Percentiles rank a stretch among this genome's conserved stretches.
Evolutionary conservation across 768 basidiomycete genomes (phyloP).

Genomic region (Melanogaster broomeanus): DNA sequence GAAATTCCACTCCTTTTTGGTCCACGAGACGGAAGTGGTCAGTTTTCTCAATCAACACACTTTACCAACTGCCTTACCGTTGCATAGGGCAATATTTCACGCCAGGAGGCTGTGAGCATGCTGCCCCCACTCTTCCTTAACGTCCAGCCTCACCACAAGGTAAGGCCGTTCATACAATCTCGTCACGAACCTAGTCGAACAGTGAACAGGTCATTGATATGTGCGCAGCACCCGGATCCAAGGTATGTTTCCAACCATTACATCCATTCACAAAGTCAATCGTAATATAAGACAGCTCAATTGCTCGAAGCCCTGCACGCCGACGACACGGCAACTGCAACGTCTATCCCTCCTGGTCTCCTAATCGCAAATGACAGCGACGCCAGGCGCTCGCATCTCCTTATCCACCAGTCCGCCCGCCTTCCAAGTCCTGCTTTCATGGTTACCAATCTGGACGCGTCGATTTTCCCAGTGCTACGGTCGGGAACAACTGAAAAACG

Average conservation of each 20-base stretch:
- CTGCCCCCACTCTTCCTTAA: conserved; percentile 95
- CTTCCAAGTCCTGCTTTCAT: conserved; percentile 89
- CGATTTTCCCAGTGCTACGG: conserved; percentile 73
- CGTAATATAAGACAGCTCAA: conserved; percentile 74
- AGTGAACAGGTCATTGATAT: conserved; percentile 79
- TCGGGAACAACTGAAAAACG: conserved; percentile 18
- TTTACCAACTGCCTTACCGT: background rate
- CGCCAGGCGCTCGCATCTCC: conserved; percentile 89
- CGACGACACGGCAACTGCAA: conserved; percentile 60
- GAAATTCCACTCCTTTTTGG: conserved; percentile 93
- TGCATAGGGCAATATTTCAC: conserved; percentile 85
- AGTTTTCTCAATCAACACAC: conserved; percentile 28
- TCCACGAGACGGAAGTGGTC: conserved; percentile 97
- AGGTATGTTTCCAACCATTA: conserved; percentile 45
- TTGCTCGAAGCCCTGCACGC: conserved; percentile 93
- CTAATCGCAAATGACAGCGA: conserved; percentile 96
- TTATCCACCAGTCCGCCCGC: conserved; percentile 96
- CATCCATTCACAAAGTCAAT: background rate
- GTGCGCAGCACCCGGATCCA: conserved; percentile 98
- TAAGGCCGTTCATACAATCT: conserved; percentile 30
- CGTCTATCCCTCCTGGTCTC: conserved; percentile 78
- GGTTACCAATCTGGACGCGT: conserved; percentile 96
- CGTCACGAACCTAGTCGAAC: background rate
- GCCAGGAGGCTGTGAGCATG: conserved; percentile 99
- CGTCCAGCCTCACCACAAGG: conserved; percentile 89